Percentiles rank a stretch among this genome's conserved stretches.
phyloP scores from a whole-genome alignment of 2,329 filamentous ascomycete genomes.

The Aureobasidium sp. region DNA sequence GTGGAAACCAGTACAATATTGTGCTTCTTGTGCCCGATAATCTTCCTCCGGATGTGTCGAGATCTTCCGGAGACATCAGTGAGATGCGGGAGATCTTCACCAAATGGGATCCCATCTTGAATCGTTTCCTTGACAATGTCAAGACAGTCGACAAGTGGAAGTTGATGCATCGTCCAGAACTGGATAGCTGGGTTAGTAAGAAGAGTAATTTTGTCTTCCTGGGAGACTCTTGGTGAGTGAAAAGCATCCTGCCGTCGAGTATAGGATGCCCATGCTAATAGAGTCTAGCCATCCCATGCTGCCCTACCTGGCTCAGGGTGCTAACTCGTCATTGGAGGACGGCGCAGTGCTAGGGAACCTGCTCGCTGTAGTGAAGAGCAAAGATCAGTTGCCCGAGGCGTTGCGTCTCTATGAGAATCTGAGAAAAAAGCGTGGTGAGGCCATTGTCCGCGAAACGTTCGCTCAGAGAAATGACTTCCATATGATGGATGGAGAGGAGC shows the following conservation, averaged over 20 bases:
- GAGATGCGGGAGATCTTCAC: conserved; percentile 54
- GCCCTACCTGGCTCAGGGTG: conserved; percentile 56
- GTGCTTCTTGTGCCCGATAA: conserved; percentile 58
- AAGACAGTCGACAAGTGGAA: conserved; percentile 60
- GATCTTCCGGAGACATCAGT: conserved; percentile 44
- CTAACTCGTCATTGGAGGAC: conserved; percentile 60
- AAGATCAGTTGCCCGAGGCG: conserved; percentile 30
- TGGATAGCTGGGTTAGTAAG: conserved; percentile 47
- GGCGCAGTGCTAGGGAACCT: conserved; percentile 56
- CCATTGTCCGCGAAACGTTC: conserved; percentile 55
- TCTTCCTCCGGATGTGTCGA: conserved; percentile 45
- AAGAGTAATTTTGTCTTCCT: conserved; percentile 41
- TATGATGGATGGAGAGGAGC: conserved; percentile 43
- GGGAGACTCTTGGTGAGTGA: conserved; percentile 45
- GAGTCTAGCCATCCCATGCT: conserved; percentile 47
- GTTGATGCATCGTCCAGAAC: conserved; percentile 48
- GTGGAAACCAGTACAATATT: conserved; percentile 54
- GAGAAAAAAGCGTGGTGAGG: conserved; percentile 40
- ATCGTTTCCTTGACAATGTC: conserved; percentile 40
- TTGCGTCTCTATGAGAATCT: conserved; percentile 38
- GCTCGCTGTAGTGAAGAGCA: conserved; percentile 37
- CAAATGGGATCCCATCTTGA: conserved; percentile 55
- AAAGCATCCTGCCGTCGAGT: not conserved
- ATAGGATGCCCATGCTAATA: not conserved
- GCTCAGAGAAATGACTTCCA: conserved; percentile 37